Percentiles rank a stretch among this genome's conserved stretches.
phyloP scores from a whole-genome alignment of 163 green algal species.

The Coccomyxa subellipsoidea region DNA sequence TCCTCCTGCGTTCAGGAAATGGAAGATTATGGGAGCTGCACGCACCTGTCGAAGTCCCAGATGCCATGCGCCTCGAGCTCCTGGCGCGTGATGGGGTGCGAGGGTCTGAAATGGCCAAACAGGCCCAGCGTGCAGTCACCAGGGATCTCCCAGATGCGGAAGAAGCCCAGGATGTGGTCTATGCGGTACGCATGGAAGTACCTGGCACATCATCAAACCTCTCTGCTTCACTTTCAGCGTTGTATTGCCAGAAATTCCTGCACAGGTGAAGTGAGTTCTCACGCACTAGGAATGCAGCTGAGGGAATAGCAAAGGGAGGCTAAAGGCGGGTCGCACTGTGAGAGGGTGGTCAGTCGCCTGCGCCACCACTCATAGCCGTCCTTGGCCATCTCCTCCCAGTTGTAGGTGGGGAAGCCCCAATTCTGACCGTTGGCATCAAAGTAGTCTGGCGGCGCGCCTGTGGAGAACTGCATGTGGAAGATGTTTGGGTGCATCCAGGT shows the following conservation, averaged over 20 bases:
- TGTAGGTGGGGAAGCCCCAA: slow-evolving; percentile 98
- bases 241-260: not conserved
- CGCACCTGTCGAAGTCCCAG: slow-evolving; percentile 77
- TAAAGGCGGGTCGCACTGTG: too few relatives aligned
- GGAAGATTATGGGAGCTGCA: not conserved
- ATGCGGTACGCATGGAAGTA: slow-evolving; percentile 95
- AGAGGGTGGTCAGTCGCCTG: slow-evolving; percentile 46
- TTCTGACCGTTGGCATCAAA: slow-evolving; percentile 91
- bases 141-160: slow-evolving; percentile 93
- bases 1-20: too few relatives aligned
- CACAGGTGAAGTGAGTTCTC: not conserved
- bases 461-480: slow-evolving; percentile 89
- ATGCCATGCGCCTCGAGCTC: slow-evolving; percentile 85
- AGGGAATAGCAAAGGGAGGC: too few relatives aligned
- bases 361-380: slow-evolving; percentile 87
- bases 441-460: slow-evolving; percentile 83
- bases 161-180: slow-evolving; percentile 93
- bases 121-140: slow-evolving; percentile 60
- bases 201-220: slow-evolving; percentile 13
- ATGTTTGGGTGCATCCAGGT: slow-evolving; percentile 79
- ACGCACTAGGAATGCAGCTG: too few relatives aligned
- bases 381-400: slow-evolving; percentile 91
- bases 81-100: slow-evolving; percentile 53
- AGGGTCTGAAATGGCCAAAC: slow-evolving; percentile 88
- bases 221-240: too few relatives aligned